These are phyloP conservation scores for Acanthamoeba triangularis DNA, from an alignment of 208 protist species.

Conservation along the genomic window DNA sequence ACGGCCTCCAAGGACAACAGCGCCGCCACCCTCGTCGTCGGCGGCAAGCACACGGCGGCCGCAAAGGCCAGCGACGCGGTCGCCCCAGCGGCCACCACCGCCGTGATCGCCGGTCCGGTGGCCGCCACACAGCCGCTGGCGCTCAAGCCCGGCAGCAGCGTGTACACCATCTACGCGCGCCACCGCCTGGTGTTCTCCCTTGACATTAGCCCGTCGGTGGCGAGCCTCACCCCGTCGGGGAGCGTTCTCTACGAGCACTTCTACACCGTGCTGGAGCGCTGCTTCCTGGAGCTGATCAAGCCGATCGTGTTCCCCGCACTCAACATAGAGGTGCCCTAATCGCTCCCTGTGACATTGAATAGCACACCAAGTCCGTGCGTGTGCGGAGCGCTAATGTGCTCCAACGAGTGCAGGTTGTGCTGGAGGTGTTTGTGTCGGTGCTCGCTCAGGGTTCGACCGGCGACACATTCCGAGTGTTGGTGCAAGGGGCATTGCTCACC, in stretches of 20 bases:
- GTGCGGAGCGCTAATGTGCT: neutral
- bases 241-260: conserved; percentile 68
- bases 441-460: conserved; percentile 46
- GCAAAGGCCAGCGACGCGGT: neutral
- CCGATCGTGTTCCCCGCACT: conserved; percentile 50
- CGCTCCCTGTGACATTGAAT: too few relatives aligned
- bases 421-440: conserved; percentile 60
- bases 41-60: neutral
- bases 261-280: conserved; percentile 38
- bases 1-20: conserved; percentile 22
- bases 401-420: neutral
- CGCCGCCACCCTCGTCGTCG: neutral
- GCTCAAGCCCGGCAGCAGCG: neutral
- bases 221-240: neutral
- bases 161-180: conserved; percentile 45
- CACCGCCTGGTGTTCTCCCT: conserved; percentile 67
- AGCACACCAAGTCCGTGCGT: neutral
- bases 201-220: conserved; percentile 65
- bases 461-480: conserved; percentile 41
- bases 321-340: conserved; percentile 53
- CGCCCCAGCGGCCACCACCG: neutral
- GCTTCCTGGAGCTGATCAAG: conserved; percentile 72
- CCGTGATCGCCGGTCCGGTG: neutral
- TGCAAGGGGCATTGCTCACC: conserved; percentile 53
- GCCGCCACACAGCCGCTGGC: neutral